Base-by-base conservation (phyloP, 2,329 filamentous ascomycete species). In the Lasiodiplodia hormozganensis region DNA sequence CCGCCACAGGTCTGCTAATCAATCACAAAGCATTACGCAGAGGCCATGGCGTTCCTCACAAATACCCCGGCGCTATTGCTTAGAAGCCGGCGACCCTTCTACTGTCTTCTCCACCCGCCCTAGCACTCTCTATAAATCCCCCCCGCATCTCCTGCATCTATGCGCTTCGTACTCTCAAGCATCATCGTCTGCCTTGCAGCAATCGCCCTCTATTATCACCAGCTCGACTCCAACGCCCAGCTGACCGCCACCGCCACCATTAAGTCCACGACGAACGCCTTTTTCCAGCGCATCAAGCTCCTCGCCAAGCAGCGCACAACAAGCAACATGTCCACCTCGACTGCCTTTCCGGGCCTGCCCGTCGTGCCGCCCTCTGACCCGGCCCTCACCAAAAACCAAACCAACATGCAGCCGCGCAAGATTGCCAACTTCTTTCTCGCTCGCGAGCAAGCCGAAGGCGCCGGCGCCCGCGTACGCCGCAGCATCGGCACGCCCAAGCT, bases 401-500 rank as follows among this genome's bases (percentile, higher is more conserved):
- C 88, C 68, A 91, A 91, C 87, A 87, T 91, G 53, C 43, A 80
- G 89, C 70, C 86, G 92, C 89, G 96, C 76, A 87, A 89, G 62
- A 95, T 98, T 77, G 89, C 88, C 73, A 92, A 94, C 81, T 89
- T 91, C 72, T 94, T 97, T 80, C 86, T 93, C 54, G 95, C 95
- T 70, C 81, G 91, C 69, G 93, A 97, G 80, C 92, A 97, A 80
- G 84, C 92, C 34, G 95, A 98, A 80, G 95, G 95, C 53, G 93
- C 90, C 0, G 95, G 96, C 68, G 95, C 95, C 5, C 87, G 89
- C 70, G 95, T 98, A 16, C 89, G 95, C 71, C 89, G 95, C 69
- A 94, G 92, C 52, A 92, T 98, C 72, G 95, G 95, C 73, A 97
- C 93, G 0, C 86, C 92, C 5, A 86, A 91, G 72, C 86, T 98